These are phyloP conservation scores for Solanum corneliomulleri DNA, from an alignment of 257 asterid species.

Conservation along the genomic window DNA sequence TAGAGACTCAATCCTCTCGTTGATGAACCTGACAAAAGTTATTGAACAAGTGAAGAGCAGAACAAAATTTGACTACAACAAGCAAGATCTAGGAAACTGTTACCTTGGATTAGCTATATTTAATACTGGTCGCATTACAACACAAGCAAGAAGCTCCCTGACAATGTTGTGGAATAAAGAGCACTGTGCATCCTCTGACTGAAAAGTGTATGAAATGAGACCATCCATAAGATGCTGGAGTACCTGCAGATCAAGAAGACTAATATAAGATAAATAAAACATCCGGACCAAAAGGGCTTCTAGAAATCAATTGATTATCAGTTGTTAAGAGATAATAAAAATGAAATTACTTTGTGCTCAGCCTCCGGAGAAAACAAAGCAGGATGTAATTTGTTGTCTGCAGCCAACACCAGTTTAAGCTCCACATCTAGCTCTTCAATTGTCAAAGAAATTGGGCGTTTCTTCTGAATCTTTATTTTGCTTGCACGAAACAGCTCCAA, in stretches of 20 bases:
- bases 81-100: slow-evolving; percentile 1
- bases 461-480: slow-evolving; percentile 51
- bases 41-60: slow-evolving; percentile 14
- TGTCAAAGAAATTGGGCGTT: slow-evolving; percentile 32
- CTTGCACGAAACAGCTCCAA: slow-evolving; percentile 74
- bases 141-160: slow-evolving; percentile 91
- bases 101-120: slow-evolving; percentile 88
- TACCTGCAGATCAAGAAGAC: slow-evolving; percentile 41
- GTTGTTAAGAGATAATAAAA: not conserved
- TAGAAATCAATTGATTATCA: not conserved
- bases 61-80: slow-evolving; percentile 1
- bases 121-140: slow-evolving; percentile 81
- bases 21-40: slow-evolving; percentile 64
- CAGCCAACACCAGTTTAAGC: slow-evolving; percentile 59
- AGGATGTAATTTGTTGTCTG: slow-evolving; percentile 85
- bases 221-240: slow-evolving; percentile 90
- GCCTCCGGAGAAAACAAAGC: slow-evolving; percentile 82
- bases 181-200: slow-evolving; percentile 65
- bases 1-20: slow-evolving; percentile 78
- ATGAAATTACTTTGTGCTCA: slow-evolving; percentile 76
- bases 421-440: slow-evolving; percentile 55
- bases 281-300: not conserved
- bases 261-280: not conserved
- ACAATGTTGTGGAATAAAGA: slow-evolving; percentile 59
- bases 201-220: slow-evolving; percentile 61